Conservation (phyloP, 2,329 filamentous ascomycete species). For the Aspergillus ochraceoroseus region DNA sequence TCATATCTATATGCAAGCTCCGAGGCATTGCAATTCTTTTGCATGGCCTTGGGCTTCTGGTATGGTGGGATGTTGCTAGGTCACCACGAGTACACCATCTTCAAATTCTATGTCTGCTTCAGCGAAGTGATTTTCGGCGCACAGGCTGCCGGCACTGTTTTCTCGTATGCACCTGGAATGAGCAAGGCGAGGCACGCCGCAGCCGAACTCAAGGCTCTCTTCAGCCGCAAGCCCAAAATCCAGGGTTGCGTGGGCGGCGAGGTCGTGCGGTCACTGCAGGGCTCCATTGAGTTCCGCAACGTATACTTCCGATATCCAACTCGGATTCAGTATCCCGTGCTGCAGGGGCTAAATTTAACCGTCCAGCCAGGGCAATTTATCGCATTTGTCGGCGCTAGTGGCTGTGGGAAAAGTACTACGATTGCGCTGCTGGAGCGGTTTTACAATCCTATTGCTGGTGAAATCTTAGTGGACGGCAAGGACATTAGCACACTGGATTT, state of each 20-base stretch:
- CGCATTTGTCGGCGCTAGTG: slow-evolving; percentile 52
- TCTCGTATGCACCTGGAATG: slow-evolving; percentile 32
- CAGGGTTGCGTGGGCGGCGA: slow-evolving; percentile 53
- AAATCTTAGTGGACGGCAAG: slow-evolving; percentile 58
- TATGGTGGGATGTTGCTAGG: slow-evolving; percentile 61
- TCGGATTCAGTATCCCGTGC: slow-evolving; percentile 18
- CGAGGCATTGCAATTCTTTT: slow-evolving; percentile 28
- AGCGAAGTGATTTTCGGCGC: slow-evolving; percentile 40
- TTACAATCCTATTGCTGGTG: slow-evolving; percentile 60
- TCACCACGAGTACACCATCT: slow-evolving; percentile 41
- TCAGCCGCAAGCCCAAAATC: slow-evolving; percentile 44
- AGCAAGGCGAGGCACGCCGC: slow-evolving; percentile 32
- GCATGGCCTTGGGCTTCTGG: slow-evolving; percentile 54
- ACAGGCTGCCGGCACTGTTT: slow-evolving; percentile 27
- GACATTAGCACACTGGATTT: slow-evolving; percentile 56
- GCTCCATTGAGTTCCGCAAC: slow-evolving; percentile 38
- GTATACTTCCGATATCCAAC: slow-evolving; percentile 36
- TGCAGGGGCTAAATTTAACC: slow-evolving; percentile 19
- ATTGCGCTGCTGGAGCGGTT: slow-evolving; percentile 58
- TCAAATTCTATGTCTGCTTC: slow-evolving; percentile 45
- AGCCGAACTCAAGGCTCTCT: slow-evolving; percentile 40
- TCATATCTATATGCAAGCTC: slow-evolving; percentile 31
- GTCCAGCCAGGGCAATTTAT: slow-evolving; percentile 47
- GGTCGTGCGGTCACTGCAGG: slow-evolving; percentile 52
- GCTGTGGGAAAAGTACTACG: slow-evolving; percentile 59